phyloP scores from a whole-genome alignment of 2,329 filamentous ascomycete genomes.

The Coleophoma cylindrospora region DNA sequence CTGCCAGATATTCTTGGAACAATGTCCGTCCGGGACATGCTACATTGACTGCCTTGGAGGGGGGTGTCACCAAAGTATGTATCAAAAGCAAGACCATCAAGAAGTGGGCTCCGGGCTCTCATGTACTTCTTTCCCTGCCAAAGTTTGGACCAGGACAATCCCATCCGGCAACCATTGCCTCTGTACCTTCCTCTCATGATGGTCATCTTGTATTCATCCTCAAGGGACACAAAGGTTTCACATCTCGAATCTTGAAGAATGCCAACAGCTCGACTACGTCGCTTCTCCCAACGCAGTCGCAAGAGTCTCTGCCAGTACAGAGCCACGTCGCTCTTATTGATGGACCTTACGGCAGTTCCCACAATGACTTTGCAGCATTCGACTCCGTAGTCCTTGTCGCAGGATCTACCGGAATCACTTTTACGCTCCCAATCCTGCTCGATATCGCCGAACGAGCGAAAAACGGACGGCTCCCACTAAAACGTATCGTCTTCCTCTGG shows the following conservation, averaged over 20 bases:
- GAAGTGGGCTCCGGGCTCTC: slow-evolving; percentile 42
- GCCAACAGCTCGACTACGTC: slow-evolving; percentile 24
- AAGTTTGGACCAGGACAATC: slow-evolving; percentile 48
- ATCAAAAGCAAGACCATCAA: slow-evolving; percentile 28
- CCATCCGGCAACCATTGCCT: slow-evolving; percentile 55
- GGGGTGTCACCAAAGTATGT: slow-evolving; percentile 30
- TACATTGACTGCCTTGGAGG: slow-evolving; percentile 24
- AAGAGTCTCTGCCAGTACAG: slow-evolving; percentile 6
- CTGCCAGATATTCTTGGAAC: slow-evolving; percentile 24
- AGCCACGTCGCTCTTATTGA: slow-evolving; percentile 41
- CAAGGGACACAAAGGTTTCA: slow-evolving; percentile 52
- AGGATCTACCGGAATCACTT: slow-evolving; percentile 57
- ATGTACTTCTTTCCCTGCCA: slow-evolving; percentile 57
- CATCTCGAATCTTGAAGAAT: slow-evolving; percentile 43
- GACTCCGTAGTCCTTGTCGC: slow-evolving; percentile 56
- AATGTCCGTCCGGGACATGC: slow-evolving; percentile 22
- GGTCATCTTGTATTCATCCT: slow-evolving; percentile 58
- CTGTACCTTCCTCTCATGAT: slow-evolving; percentile 44
- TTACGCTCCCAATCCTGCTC: slow-evolving; percentile 50
- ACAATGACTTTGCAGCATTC: slow-evolving; percentile 48
- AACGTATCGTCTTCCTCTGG: slow-evolving; percentile 48
- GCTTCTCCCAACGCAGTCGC: slow-evolving; percentile 7
- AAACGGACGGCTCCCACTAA: slow-evolving; percentile 31
- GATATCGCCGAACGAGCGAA: slow-evolving; percentile 14
- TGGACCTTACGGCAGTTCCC: slow-evolving; percentile 51